Base-by-base conservation (phyloP, 108 stramenopile genomes). In the Skeletonema marinoi region DNA sequence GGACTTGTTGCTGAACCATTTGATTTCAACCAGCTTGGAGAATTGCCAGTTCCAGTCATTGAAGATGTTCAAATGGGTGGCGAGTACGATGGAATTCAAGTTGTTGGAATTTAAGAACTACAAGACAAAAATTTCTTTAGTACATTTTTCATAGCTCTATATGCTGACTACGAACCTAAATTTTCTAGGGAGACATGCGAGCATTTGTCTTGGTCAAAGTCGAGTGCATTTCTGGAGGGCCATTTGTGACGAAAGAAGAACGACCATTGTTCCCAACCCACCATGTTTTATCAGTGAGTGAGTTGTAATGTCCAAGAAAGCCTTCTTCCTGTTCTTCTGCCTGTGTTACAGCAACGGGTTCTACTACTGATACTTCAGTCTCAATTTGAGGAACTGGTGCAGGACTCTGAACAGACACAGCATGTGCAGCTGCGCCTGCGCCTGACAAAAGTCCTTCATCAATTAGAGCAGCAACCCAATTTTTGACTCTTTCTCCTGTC, bases 401-500 rank as follows among this genome's bases (percentile, higher is more conserved):
- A 25, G 60, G 19, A 35, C 25, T 16, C 16, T 33, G 74, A 41
- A 77, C 33, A 32, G 73, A 38, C 35, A 31, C 32, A 13, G 12
- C 33, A 38, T 78, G 70, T 32, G 33, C 63, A 60, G 54, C 61
- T 30, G 54, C 76, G 46, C 71, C 60, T 5, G 67, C 75, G 5
- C 82, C 82, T 29, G 76, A 85, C 44, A 96, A 66, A 72, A 96
- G 85, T 2, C 96, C 96, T 80, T 94, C 96, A 16, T 11, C 71
- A 31, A 71, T 85, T 4, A 96, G 73, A 56, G 90, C 91, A 31
- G 85, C 70, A 6, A 96, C 90, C 96, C 96, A 96, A 10, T 84
- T 88, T 29, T 85, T 31, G 25, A 92, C 89, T 35, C 96, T 78
- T 35, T 85, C 87, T 54, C 81, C 86, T 12, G 92, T 86, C 56